Base-by-base conservation (phyloP, 768 basidiomycete species). In the Pleurotus eryngii region DNA sequence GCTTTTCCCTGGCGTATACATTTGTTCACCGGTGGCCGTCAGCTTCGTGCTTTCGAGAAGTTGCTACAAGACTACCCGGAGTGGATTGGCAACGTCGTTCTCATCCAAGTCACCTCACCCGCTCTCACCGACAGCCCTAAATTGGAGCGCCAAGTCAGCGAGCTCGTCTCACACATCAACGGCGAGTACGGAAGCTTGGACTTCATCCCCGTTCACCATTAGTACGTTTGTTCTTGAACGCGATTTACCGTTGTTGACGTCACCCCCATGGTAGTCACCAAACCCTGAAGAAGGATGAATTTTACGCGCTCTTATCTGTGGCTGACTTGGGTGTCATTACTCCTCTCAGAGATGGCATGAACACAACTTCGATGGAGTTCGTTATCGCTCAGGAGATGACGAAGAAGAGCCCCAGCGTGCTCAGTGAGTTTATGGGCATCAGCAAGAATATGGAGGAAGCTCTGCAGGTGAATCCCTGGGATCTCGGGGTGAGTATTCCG, bases 351-450 rank as follows among this genome's bases (percentile, higher is more conserved):
- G 96, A 99, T 67, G 97, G 96, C 5, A 98, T 98, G 97, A 99
- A 99, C 79, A 98, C 96, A 12, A 97, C 95, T 0, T 89, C 87
- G 51, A 96, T 97, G 94, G 96, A 98, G 72, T 98, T 95, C 70
- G 90, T 96, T 26, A 90, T 98, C 60, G 94, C 95, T 35, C 96
- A 99, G 73, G 84, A 90, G 63, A 80, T 78, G 64, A 89, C 92
- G 51, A 87, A 89, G 67, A 85, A 84, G 72, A 87, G 84, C 37
- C 95, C 96, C 0, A 84, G 95, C 51, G 89, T 98, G 59, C 76
- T 99, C 55, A 94, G 91, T 66, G 96, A 99, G 74, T 98, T 98
- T 67, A 97, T 97, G 90, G 96, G 96, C 8, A 97, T 97, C 64
- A 90, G 92, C 54, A 87, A 90, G 65, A 87, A 92, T 60, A 95